A percentile compares a stretch with the other conserved stretches of the same genome.
phyloP scores from a whole-genome alignment of 176 grass and related monocot species.

The Poa pratensis region DNA sequence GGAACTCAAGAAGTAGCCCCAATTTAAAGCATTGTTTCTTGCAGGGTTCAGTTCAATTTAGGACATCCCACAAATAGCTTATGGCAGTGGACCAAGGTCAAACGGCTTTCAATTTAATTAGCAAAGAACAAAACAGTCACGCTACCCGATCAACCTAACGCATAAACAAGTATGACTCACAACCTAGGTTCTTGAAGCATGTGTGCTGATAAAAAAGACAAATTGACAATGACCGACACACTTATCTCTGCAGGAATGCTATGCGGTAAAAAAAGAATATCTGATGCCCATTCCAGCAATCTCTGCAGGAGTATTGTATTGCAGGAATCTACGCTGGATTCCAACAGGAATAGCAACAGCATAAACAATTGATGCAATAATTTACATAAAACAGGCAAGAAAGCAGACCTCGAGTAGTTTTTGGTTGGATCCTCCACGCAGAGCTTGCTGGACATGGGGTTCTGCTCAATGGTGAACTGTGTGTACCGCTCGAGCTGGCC shows the following conservation, averaged over 20 bases:
- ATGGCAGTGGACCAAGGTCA: slow-evolving; percentile 7
- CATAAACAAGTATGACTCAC: slow-evolving; percentile 39
- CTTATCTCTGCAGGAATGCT: slow-evolving; percentile 4
- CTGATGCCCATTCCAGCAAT: neutral
- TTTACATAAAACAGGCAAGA: slow-evolving; percentile 2
- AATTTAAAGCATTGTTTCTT: neutral
- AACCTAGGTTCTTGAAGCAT: slow-evolving; percentile 25
- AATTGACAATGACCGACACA: neutral
- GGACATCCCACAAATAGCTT: neutral
- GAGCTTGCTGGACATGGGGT: slow-evolving; percentile 87
- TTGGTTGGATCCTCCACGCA: slow-evolving; percentile 55
- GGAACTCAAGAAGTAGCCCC: neutral
- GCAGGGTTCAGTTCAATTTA: slow-evolving; percentile 6
- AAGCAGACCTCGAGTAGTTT: slow-evolving; percentile 62
- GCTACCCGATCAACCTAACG: slow-evolving; percentile 26
- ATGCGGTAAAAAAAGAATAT: neutral
- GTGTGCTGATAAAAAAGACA: slow-evolving; percentile 19
- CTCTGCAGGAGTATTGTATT: slow-evolving; percentile 25
- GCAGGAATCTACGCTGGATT: slow-evolving; percentile 40
- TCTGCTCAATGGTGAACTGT: slow-evolving; percentile 96
- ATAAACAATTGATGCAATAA: slow-evolving; percentile 43
- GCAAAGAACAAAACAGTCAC: neutral
- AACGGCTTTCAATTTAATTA: neutral
- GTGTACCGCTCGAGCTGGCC: slow-evolving; percentile 55
- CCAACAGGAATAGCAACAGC: slow-evolving; percentile 3